Evolutionary conservation across 306 rosid species (phyloP).

Genomic region (Ochetophila trinervis): DNA sequence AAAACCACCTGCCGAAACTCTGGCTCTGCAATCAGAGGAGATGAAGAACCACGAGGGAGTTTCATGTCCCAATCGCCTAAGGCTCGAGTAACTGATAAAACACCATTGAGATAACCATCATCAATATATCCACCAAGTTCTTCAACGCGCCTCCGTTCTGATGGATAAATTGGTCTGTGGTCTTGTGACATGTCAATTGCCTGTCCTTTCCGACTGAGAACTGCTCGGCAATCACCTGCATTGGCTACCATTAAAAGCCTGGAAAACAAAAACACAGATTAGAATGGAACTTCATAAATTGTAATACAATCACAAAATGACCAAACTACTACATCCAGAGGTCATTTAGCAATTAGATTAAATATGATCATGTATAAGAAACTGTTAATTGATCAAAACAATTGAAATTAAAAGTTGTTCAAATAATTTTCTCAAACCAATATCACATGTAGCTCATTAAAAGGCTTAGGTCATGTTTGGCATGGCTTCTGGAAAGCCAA

Average conservation of each 20-base stretch:
- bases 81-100: conserved; percentile 79
- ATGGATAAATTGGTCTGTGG: conserved; percentile 73
- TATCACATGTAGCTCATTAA: background rate
- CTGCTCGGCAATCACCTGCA: conserved; percentile 98
- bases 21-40: conserved; percentile 90
- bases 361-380: no score
- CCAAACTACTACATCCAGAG: no score
- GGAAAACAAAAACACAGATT: conserved; percentile 17
- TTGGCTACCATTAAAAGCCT: conserved; percentile 94
- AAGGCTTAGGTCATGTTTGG: no score
- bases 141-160: conserved; percentile 69
- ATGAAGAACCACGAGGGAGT: conserved; percentile 66
- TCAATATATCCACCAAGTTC: conserved; percentile 76
- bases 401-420: background rate
- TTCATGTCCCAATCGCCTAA: conserved; percentile 99
- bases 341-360: no score
- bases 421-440: background rate
- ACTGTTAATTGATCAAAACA: background rate
- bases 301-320: no score
- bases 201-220: conserved; percentile 83
- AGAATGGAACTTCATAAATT: background rate
- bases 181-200: conserved; percentile 96
- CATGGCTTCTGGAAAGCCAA: no score
- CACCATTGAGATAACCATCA: conserved; percentile 89
- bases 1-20: conserved; percentile 68